Conservation (phyloP, 129 eudicot species). For the Rutidosis leptorrhynchoides region DNA sequence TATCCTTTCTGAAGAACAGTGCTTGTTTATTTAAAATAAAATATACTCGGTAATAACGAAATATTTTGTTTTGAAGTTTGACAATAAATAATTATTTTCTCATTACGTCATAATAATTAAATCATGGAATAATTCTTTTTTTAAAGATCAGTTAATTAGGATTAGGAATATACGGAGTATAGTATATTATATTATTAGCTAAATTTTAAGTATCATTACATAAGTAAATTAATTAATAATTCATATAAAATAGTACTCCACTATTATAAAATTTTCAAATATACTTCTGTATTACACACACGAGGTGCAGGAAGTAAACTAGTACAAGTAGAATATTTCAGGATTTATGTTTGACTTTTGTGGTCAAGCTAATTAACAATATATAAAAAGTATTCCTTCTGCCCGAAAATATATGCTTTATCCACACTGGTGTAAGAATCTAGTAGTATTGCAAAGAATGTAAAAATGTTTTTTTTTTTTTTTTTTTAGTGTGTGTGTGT, state of each 20-base stretch:
- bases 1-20: neutral
- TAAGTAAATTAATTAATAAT: no score
- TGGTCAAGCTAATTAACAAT: conserved; percentile 19
- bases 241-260: no score
- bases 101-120: neutral
- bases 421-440: neutral
- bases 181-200: neutral
- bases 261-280: neutral
- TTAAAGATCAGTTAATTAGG: neutral
- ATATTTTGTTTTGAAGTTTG: neutral
- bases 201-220: neutral
- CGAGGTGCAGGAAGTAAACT: neutral
- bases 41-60: neutral
- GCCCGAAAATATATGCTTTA: conserved; percentile 20
- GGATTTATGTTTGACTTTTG: conserved; percentile 23
- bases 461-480: neutral
- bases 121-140: neutral
- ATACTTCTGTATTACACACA: neutral
- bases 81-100: no score
- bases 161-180: neutral
- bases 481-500: no score
- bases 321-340: neutral
- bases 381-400: conserved; percentile 15
- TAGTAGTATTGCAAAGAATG: neutral
- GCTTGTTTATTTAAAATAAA: neutral